phyloP scores from a whole-genome alignment of 352 stramenopile species.

The Aphanomyces euteiches region DNA sequence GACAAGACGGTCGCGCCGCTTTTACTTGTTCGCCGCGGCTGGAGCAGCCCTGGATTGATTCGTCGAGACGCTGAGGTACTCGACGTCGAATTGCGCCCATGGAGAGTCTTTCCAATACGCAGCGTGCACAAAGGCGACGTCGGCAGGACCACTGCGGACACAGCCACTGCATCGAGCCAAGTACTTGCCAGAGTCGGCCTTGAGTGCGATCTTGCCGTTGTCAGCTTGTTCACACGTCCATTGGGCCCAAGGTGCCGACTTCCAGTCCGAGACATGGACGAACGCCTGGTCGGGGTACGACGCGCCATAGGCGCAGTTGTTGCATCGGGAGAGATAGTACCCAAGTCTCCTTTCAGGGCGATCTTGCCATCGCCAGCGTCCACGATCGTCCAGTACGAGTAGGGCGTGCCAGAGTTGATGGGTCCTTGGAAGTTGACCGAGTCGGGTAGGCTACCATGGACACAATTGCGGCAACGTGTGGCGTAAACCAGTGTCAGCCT shows the following conservation, averaged over 20 bases:
- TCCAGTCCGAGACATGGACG: not conserved
- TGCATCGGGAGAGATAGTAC: not conserved
- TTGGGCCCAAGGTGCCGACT: not conserved
- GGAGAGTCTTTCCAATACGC: too few species aligned
- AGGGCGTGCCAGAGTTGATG: not conserved
- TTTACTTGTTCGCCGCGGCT: too few species aligned
- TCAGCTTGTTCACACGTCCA: not conserved
- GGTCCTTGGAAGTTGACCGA: not conserved
- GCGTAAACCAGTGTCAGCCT: not conserved
- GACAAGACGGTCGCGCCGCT: too few species aligned
- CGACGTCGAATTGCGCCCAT: too few species aligned
- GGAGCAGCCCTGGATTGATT: too few species aligned
- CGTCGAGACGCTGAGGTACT: too few species aligned
- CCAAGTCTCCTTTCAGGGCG: not conserved
- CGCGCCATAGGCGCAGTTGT: not conserved
- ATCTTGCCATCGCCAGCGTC: slow-evolving; percentile 11
- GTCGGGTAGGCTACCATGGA: too few species aligned
- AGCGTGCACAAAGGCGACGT: too few species aligned
- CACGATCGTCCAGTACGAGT: not conserved
- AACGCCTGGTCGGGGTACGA: not conserved
- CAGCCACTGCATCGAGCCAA: too few species aligned
- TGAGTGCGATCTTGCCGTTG: not conserved
- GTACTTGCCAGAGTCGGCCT: too few species aligned
- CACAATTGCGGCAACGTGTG: slow-evolving; percentile 9
- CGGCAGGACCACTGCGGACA: too few species aligned